These are phyloP conservation scores for Psilocybe cyanescens DNA, from an alignment of 768 basidiomycete genomes.

Conservation along the genomic window DNA sequence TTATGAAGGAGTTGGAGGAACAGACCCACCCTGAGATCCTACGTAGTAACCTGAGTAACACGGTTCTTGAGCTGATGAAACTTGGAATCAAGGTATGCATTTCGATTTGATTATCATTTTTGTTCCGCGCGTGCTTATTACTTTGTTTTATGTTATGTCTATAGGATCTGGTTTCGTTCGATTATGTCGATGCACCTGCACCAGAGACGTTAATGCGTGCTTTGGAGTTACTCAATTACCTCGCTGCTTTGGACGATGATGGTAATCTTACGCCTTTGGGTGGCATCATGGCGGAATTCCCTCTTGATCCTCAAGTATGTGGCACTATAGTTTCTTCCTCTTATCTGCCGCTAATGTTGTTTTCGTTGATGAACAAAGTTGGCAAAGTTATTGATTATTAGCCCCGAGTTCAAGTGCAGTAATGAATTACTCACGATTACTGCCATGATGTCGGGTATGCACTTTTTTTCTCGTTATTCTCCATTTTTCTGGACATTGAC, in stretches of 20 bases:
- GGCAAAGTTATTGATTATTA: constrained; percentile 92
- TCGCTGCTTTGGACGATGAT: constrained; percentile 92
- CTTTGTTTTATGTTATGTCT: not conserved
- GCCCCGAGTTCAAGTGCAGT: constrained; percentile 94
- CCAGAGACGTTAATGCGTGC: constrained; percentile 98
- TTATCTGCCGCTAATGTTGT: not conserved
- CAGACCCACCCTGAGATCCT: constrained; percentile 98
- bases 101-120: not conserved
- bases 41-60: constrained; percentile 90
- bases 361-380: constrained; percentile 46
- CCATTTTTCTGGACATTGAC: not conserved
- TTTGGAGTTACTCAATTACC: constrained; percentile 89
- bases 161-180: constrained; percentile 84
- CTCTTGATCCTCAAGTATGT: constrained; percentile 92
- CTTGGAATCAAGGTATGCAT: constrained; percentile 78
- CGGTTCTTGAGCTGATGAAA: constrained; percentile 92
- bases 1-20: constrained; percentile 93
- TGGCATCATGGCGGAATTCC: constrained; percentile 95
- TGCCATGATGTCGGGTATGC: constrained; percentile 91
- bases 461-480: not conserved
- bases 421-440: constrained; percentile 95
- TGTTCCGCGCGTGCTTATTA: not conserved
- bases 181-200: constrained; percentile 92
- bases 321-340: not conserved
- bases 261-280: constrained; percentile 89